Evolutionary conservation across 129 eudicot genomes (phyloP).

Genomic region (carrot (Daucus carota)): DH1_v3.0 NC_030389.2:258501-259000

Average conservation of each 20-base stretch:
- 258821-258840: conserved; percentile 44
- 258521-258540: no score
- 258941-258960: not conserved
- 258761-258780: not conserved
- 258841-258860: conserved; percentile 43
- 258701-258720: no score
- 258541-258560: no score
- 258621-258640: no score
- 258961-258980: no score
- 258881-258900: conserved; percentile 46
- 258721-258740: not conserved
- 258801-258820: not conserved
- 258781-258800: not conserved
- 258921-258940: not conserved
- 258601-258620: no score
- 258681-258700: no score
- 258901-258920: conserved; percentile 40
- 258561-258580: no score
- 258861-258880: conserved; percentile 44
- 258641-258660: no score
- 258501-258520: no score
- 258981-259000: not conserved
- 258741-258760: not conserved
- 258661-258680: no score
- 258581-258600: no score